phyloP scores from a whole-genome alignment of 306 rosid genomes.

The Abrus pulchellus region DNA sequence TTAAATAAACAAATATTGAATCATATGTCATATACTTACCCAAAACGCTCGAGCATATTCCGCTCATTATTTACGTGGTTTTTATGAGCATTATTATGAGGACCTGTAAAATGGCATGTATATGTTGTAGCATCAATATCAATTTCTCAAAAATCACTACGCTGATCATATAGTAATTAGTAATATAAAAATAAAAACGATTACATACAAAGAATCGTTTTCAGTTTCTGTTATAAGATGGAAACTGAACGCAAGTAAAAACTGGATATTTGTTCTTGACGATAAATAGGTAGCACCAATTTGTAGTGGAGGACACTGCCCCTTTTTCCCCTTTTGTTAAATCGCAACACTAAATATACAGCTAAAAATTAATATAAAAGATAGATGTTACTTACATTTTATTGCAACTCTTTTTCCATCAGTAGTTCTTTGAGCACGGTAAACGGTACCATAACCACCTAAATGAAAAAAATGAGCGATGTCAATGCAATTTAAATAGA shows the following conservation, averaged over 20 bases:
- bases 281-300: conserved; percentile 24
- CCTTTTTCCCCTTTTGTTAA: not conserved
- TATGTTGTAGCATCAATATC: conserved; percentile 27
- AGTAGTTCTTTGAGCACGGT: conserved; percentile 64
- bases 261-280: conserved; percentile 3
- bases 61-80: conserved; percentile 71
- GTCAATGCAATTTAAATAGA: conserved; percentile 29
- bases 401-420: conserved; percentile 71
- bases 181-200: conserved; percentile 14
- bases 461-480: conserved; percentile 35
- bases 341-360: conserved; percentile 22
- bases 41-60: conserved; percentile 80
- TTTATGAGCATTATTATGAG: conserved; percentile 68
- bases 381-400: conserved; percentile 58
- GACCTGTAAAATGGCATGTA: conserved; percentile 63
- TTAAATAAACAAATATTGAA: not conserved
- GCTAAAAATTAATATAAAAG: conserved; percentile 29
- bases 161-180: conserved; percentile 5
- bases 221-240: not conserved
- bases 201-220: not conserved
- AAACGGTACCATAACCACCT: conserved; percentile 90
- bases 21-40: conserved; percentile 55
- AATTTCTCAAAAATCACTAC: conserved; percentile 8
- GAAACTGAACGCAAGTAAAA: conserved; percentile 23
- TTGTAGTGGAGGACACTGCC: conserved; percentile 9